Base-by-base conservation (phyloP, 1,139 yeast species). In the Candida glucosophila region DNA sequence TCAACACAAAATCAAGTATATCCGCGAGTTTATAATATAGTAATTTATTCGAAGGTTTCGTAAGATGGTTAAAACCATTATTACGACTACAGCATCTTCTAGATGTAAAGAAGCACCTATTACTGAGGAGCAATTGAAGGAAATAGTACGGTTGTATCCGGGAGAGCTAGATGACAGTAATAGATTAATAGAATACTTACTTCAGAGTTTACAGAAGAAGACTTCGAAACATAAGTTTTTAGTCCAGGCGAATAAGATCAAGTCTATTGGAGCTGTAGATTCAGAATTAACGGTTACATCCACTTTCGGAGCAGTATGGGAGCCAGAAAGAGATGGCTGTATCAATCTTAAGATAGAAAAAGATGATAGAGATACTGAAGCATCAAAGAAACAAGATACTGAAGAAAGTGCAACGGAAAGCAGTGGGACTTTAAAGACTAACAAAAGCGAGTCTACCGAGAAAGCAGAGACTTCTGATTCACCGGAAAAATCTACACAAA, bases 281-380 rank as follows among this genome's bases (percentile, higher is more conserved):
- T 29, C 39, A 3, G 44, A 49, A 16, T 31, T 52, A 23, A 33
- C 32, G 10, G 36, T 58, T 10, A 22, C 29, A 4, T 36, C 62
- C 3, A 44, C 44, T 14, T 48, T 58, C 29, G 60, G 56, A 6
- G 60, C 66, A 1, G 48, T 51, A 2, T 63, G 70, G 69, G 67
- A 62, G 25, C 27, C 42, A 5, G 46, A 43, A 6, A 55, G 43
- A 27, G 69, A 62, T 35, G 69, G 69, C 1, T 57, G 49, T 29
- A 36, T 55, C 6, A 44, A 44, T 5, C 28, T 57, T 10, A 40
- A 43, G 21, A 25, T 45, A 3, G 39, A 30, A 14, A n/a, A 6
- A 15, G 21, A 6, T 2, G 19, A 22, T 5, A 19, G 14, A 12
- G 23, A 22, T 3, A n/a, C n/a, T n/a, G n/a, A n/a, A n/a, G n/a